Percentiles rank a stretch among this genome's conserved stretches.
Evolutionary conservation across 1,284 basidiomycete genomes (phyloP).

Genomic region (Cerrena zonata): DNA sequence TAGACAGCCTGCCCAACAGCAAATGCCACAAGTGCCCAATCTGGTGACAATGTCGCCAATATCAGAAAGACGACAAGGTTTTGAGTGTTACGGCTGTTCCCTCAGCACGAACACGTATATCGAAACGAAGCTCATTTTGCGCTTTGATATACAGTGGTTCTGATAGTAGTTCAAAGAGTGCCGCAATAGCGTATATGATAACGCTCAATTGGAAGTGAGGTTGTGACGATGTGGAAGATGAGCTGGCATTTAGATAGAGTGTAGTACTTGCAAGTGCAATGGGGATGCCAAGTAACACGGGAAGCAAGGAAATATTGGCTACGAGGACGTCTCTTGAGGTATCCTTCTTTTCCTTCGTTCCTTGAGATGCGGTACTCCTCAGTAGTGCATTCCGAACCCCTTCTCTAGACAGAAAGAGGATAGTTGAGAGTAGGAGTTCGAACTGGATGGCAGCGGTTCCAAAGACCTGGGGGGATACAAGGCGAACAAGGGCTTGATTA

Average conservation of each 20-base stretch:
- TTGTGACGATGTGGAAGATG: constrained; percentile 38
- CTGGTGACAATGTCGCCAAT: constrained; percentile 45
- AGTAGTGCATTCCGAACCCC: constrained; percentile 83
- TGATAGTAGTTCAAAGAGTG: constrained; percentile 69
- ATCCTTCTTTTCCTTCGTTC: not conserved
- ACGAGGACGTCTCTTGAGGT: constrained; percentile 12
- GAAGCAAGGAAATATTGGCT: constrained; percentile 29
- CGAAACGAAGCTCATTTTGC: constrained; percentile 62
- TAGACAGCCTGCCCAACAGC: constrained; percentile 77
- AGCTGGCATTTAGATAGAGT: constrained; percentile 25
- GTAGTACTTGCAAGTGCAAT: constrained; percentile 23
- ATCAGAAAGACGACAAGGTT: constrained; percentile 66
- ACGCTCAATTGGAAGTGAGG: constrained; percentile 62
- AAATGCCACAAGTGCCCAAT: constrained; percentile 71
- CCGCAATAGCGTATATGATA: constrained; percentile 65
- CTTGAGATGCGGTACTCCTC: constrained; percentile 18
- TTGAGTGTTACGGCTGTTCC: constrained; percentile 75
- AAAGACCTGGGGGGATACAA: constrained; percentile 81
- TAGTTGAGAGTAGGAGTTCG: constrained; percentile 80
- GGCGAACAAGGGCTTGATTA: constrained; percentile 82
- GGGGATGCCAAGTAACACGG: constrained; percentile 28
- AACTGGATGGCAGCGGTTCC: constrained; percentile 84
- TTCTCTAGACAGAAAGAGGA: constrained; percentile 88
- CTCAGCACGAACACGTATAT: constrained; percentile 74
- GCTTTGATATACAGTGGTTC: constrained; percentile 83